A percentile compares a stretch with the other conserved stretches of the same genome.
Evolutionary conservation across 2,329 filamentous ascomycete species (phyloP).

Genomic region (Penicillium paneum): DNA sequence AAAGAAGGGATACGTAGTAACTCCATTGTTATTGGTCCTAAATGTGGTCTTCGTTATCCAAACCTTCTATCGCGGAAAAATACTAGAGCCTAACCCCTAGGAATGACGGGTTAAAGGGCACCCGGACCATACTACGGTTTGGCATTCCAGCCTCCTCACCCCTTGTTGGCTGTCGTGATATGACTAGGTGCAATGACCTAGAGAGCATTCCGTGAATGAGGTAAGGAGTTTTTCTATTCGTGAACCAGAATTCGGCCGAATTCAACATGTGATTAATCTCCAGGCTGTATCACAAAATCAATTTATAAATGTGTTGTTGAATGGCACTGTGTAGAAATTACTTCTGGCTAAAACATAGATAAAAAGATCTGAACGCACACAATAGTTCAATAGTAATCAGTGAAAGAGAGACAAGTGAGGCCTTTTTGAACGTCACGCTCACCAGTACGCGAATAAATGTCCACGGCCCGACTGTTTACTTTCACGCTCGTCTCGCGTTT

Average conservation of each 20-base stretch:
- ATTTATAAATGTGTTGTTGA: background rate
- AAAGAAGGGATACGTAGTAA: background rate
- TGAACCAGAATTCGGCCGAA: background rate
- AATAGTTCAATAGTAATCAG: too few relatives aligned
- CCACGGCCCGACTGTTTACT: too few relatives aligned
- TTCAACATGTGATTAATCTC: background rate
- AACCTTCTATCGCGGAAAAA: background rate
- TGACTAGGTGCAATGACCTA: background rate
- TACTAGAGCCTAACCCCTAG: background rate
- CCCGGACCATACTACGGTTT: background rate
- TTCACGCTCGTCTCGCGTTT: too few relatives aligned
- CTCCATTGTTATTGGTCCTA: background rate
- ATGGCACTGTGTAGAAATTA: too few relatives aligned
- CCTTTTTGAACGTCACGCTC: too few relatives aligned
- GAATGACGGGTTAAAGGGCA: constrained; percentile 5
- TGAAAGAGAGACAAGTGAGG: too few relatives aligned
- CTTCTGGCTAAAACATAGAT: too few relatives aligned
- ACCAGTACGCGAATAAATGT: too few relatives aligned
- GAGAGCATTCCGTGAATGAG: constrained; percentile 2
- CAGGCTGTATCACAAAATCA: background rate
- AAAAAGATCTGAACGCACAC: too few relatives aligned
- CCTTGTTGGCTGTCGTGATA: constrained; percentile 2
- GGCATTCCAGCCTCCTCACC: constrained; percentile 1
- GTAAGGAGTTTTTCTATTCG: background rate
- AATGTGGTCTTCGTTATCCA: background rate